Evolutionary conservation across 2,329 filamentous ascomycete species (phyloP), one percentile per base, ranked within the genome.

Genomic region (Botrytis byssoidea): DNA sequence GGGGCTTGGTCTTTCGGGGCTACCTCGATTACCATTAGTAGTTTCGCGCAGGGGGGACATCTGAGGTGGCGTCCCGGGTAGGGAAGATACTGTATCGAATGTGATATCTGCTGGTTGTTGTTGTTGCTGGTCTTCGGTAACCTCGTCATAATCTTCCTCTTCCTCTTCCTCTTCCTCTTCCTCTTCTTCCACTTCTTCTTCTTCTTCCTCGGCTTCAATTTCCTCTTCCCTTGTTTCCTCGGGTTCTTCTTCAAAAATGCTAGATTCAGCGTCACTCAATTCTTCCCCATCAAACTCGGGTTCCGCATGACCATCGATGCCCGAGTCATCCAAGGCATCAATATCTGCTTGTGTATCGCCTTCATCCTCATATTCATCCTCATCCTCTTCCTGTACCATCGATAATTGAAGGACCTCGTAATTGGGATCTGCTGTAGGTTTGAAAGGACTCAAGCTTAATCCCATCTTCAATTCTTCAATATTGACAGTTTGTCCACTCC

Each of bases 391-490:
- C 35, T 77, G 71, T 29, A 78, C 71, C 29, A 76, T 77, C 69
- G 75, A 78, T 22, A 81, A 69, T 29, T 82, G 82, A 12, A 83
- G 79, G 2, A 80, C 40, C 83, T 81, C 9, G 80, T 79, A 0
- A 84, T 87, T 79, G 86, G 86, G 63, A 3, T 87, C 85, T 65
- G 88, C 85, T 57, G 84, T 84, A 55, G 89, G 83, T 44, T 86
- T 86, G 32, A 90, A 85, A 0, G 89, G 89, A 74, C 88, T 89
- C 29, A 91, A 84, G 9, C 88, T 87, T 57, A 94, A 82, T 2
- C 92, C 91, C 86, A 90, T 89, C 80, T 89, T 90, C 70, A 91
- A 82, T 78, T 91, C 90, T 74, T 90, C 88, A 72, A 91, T 84
- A 78, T 93, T 90, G 77, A 95, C 89, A 0, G 91, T 89, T 74